A percentile compares a stretch with the other conserved stretches of the same genome.
Evolutionary conservation across 2,329 filamentous ascomycete species (phyloP).

Genomic region (Polychaeton citri): DNA sequence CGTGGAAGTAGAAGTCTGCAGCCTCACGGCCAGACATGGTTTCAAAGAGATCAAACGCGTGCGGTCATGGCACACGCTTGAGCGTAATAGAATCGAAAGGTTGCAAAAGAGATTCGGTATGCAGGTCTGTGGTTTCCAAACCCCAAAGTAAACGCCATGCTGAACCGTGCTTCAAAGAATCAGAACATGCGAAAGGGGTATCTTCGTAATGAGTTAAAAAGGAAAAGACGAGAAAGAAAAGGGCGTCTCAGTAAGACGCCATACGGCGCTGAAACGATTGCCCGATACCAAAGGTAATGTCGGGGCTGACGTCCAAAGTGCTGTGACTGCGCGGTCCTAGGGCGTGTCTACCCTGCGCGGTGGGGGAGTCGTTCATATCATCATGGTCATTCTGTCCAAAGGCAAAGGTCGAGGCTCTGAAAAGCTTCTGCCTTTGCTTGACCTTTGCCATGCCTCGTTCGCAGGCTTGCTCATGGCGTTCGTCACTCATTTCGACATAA

Average conservation of each 20-base stretch:
- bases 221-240: slow-evolving; percentile 1
- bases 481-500: slow-evolving; percentile 92
- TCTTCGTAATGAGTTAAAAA: background rate
- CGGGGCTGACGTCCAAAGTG: slow-evolving; percentile 17
- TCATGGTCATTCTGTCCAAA: slow-evolving; percentile 58
- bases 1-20: too few relatives aligned
- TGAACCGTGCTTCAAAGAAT: background rate
- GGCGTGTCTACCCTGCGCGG: slow-evolving; percentile 25
- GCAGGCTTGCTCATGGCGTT: slow-evolving; percentile 82
- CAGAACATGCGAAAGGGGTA: too few relatives aligned
- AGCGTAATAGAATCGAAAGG: too few relatives aligned
- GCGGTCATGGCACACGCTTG: too few relatives aligned
- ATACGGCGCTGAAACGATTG: slow-evolving; percentile 20
- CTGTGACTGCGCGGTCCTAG: slow-evolving; percentile 16
- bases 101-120: too few relatives aligned
- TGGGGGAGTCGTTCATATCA: slow-evolving; percentile 51
- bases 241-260: slow-evolving; percentile 20
- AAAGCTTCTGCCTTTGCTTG: slow-evolving; percentile 74
- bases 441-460: slow-evolving; percentile 90
- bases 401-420: slow-evolving; percentile 84
- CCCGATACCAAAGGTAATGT: slow-evolving; percentile 17
- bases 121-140: too few relatives aligned
- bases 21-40: too few relatives aligned
- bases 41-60: too few relatives aligned
- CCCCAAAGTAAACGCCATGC: background rate